Conservation (phyloP, 345 rosid species). For the Noccaea bulbosa region DNA sequence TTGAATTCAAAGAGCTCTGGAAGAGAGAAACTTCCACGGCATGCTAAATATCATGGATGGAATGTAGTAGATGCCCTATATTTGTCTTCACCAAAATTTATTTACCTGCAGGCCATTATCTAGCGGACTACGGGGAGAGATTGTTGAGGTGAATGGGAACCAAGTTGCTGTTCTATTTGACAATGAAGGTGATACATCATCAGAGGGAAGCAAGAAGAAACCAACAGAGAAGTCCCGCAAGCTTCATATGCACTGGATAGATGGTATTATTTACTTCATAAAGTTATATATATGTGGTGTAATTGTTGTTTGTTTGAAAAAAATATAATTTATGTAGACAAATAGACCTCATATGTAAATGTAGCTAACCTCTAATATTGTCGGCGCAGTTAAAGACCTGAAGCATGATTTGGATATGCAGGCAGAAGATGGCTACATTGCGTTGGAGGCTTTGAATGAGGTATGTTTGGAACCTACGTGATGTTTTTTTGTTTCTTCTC, state of each 20-base stretch:
- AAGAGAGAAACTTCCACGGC: neutral
- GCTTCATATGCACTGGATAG: constrained; percentile 69
- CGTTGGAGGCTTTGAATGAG: constrained; percentile 85
- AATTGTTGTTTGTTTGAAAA: constrained; percentile 14
- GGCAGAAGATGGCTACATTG: constrained; percentile 81
- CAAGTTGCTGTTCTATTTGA: constrained; percentile 81
- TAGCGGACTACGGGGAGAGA: constrained; percentile 86
- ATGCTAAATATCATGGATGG: neutral
- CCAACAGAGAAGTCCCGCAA: constrained; percentile 50
- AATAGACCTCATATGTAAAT: constrained; percentile 10
- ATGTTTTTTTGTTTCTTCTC: constrained; percentile 20
- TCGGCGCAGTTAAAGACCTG: constrained; percentile 68
- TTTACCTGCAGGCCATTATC: constrained; percentile 65
- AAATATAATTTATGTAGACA: neutral
- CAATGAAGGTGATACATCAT: constrained; percentile 46
- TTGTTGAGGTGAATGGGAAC: constrained; percentile 78
- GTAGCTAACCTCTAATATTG: constrained; percentile 30
- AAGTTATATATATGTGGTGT: neutral
- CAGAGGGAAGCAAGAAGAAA: constrained; percentile 53
- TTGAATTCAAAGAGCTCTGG: constrained; percentile 9
- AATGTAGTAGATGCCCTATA: neutral
- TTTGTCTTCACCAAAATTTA: constrained; percentile 15
- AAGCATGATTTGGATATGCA: constrained; percentile 80
- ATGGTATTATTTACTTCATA: constrained; percentile 55
- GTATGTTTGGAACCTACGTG: constrained; percentile 47